Evolutionary conservation across 495 filamentous ascomycete genomes (phyloP).

Genomic region (Tuber melanosporum): DNA sequence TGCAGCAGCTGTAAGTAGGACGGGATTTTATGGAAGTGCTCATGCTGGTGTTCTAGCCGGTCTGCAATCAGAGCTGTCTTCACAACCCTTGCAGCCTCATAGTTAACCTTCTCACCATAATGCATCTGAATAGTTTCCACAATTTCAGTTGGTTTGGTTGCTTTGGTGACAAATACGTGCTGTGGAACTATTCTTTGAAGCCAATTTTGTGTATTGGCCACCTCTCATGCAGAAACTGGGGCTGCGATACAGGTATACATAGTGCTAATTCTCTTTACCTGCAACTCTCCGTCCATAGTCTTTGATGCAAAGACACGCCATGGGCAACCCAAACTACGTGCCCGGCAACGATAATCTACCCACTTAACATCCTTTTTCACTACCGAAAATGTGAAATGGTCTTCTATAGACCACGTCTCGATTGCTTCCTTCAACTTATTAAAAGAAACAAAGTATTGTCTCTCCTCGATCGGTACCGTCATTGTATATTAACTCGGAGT

Average conservation of each 20-base stretch:
- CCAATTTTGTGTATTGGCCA: slow-evolving; percentile 29
- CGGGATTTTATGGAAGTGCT: slow-evolving; percentile 11
- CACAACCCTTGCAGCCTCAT: slow-evolving; percentile 18
- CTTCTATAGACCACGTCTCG: slow-evolving; percentile 6
- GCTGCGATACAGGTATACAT: slow-evolving; percentile 9
- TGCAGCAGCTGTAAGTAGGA: slow-evolving; percentile 20
- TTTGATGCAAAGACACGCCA: slow-evolving; percentile 12
- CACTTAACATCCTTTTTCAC: neutral
- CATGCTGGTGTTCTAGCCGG: neutral
- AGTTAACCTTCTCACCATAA: slow-evolving; percentile 27
- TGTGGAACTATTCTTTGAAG: slow-evolving; percentile 22
- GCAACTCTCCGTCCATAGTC: neutral
- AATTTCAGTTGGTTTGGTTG: slow-evolving; percentile 24
- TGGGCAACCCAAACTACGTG: neutral
- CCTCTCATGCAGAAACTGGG: slow-evolving; percentile 17
- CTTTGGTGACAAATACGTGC: slow-evolving; percentile 24
- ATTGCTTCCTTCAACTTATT: neutral
- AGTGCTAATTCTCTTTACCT: neutral
- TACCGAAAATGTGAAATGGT: slow-evolving; percentile 4
- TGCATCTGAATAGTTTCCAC: slow-evolving; percentile 20
- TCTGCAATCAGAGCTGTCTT: slow-evolving; percentile 9
- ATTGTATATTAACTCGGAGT: no score
- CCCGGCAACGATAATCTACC: slow-evolving; percentile 7
- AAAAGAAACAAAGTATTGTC: neutral
- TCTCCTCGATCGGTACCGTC: neutral